Conservation (phyloP, 306 rosid genomes). For the Acacia crassicarpa region DNA sequence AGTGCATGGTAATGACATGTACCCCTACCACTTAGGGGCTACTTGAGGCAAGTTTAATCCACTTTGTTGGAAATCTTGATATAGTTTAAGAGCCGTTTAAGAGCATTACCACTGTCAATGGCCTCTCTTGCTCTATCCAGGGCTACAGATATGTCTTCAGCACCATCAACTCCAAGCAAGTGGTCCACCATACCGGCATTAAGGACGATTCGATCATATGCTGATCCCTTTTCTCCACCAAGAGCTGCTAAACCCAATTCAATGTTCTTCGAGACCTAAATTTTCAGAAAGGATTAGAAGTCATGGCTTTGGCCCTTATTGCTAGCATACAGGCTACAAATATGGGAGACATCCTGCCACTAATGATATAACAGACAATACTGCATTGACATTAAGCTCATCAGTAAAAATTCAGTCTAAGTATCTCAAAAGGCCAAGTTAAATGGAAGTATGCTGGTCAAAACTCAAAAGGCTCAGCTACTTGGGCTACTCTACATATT, state of each 20-base stretch:
- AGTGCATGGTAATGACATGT: background rate
- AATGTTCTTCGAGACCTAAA: conserved; percentile 78
- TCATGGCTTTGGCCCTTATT: background rate
- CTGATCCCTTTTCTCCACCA: conserved; percentile 78
- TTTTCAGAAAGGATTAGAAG: conserved; percentile 27
- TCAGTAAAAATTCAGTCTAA: background rate
- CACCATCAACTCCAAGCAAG: conserved; percentile 89
- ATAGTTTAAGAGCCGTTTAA: conserved; percentile 73
- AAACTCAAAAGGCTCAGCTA: background rate
- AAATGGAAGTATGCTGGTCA: background rate
- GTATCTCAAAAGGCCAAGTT: background rate
- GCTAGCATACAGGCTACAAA: background rate
- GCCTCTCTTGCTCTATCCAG: conserved; percentile 92
- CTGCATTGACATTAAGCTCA: background rate
- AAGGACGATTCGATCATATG: conserved; percentile 87
- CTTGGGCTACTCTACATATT: background rate
- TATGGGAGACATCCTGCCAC: conserved; percentile 13
- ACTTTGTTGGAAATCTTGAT: conserved; percentile 70
- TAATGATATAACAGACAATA: conserved; percentile 6
- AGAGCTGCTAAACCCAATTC: conserved; percentile 92
- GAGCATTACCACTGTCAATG: conserved; percentile 90
- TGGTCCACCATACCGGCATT: conserved; percentile 96
- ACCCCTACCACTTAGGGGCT: conserved; percentile 9
- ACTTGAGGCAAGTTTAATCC: conserved; percentile 32
- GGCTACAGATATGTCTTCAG: conserved; percentile 69